These are phyloP conservation scores for Cyclotella choctawhatcheeana DNA, from an alignment of 108 stramenopile genomes.

Conservation along the genomic window DNA sequence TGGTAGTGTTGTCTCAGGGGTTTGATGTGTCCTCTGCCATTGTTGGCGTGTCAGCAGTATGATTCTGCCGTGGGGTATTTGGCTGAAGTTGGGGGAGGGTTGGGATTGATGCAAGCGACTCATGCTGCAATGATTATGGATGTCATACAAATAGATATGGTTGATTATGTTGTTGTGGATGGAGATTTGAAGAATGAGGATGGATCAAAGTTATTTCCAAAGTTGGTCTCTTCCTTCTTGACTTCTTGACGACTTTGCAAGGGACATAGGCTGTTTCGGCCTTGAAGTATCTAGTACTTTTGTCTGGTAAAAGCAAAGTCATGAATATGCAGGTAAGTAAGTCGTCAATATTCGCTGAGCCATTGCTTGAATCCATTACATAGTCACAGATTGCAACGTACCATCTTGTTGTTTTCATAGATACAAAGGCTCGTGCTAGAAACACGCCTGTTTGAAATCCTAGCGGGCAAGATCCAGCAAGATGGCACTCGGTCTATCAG, in stretches of 20 bases:
- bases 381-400: not conserved
- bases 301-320: slow-evolving; percentile 28
- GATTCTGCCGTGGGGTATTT: slow-evolving; percentile 68
- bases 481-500: slow-evolving; percentile 52
- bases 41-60: slow-evolving; percentile 79
- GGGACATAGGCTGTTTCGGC: slow-evolving; percentile 40
- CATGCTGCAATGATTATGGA: slow-evolving; percentile 67
- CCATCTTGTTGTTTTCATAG: not conserved
- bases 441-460: slow-evolving; percentile 48
- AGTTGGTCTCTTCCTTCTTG: slow-evolving; percentile 47
- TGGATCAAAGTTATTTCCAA: slow-evolving; percentile 26
- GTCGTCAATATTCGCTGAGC: too few relatives aligned
- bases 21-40: slow-evolving; percentile 75
- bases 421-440: slow-evolving; percentile 54
- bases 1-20: slow-evolving; percentile 49
- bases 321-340: slow-evolving; percentile 43
- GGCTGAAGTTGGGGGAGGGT: slow-evolving; percentile 63
- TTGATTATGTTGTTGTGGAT: too few relatives aligned
- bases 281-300: slow-evolving; percentile 45
- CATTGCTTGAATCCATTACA: not conserved
- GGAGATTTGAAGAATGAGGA: too few relatives aligned
- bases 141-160: slow-evolving; percentile 26
- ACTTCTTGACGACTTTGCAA: slow-evolving; percentile 56
- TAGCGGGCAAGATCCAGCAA: slow-evolving; percentile 47
- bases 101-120: slow-evolving; percentile 75